Evolutionary conservation across 1,284 basidiomycete genomes (phyloP), one percentile per base, ranked within the genome.

Genomic region (Veloboletus limbatus): DNA sequence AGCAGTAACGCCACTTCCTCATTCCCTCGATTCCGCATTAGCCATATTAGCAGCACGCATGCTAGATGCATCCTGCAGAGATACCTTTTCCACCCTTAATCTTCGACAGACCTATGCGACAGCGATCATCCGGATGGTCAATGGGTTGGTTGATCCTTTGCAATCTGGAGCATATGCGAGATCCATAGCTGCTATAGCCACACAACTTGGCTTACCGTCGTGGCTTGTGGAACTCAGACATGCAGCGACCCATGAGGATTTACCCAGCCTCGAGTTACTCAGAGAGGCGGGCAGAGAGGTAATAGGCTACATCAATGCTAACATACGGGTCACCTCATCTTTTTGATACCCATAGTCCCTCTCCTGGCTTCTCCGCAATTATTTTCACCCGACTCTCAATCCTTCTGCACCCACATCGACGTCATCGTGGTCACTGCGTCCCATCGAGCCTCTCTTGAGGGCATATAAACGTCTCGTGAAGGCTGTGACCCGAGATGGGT

Each of bases 191-290:
- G 82, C 86, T 24, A 90, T 99, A 50, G 94, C 97, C 1, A 74
- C 79, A 3, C 85, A 93, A 52, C 78, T 99, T 20, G 88, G 87
- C 0, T 72, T 99, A 2, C 97, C 97, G 0, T 70, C 78, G 1
- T 93, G 89, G 81, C 76, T 99, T 16, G 94, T 99, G n/a, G 91
- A 97, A 54, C 74, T 99, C 6, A 78, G 96, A 28, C 96, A 99
- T 70, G 88, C 92, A 22, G 91, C 92, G 8, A 99, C 96, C 2
- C 96, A 99, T 62, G 96, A 99, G 60, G 92, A 97, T 54, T 70
- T 99, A 14, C 97, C 96, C 0, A 89, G 88, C 52, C 72, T 98
- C 2, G 79, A 83, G 39, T 70, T 95, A 7, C 75, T 97, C 9
- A 77, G 88, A 44, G 79, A 91, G 44, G 92, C 85, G 0, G 78